Percentiles rank a stretch among this genome's conserved stretches.
phyloP scores from a whole-genome alignment of 495 filamentous ascomycete species.

The Xylaria scruposa region DNA sequence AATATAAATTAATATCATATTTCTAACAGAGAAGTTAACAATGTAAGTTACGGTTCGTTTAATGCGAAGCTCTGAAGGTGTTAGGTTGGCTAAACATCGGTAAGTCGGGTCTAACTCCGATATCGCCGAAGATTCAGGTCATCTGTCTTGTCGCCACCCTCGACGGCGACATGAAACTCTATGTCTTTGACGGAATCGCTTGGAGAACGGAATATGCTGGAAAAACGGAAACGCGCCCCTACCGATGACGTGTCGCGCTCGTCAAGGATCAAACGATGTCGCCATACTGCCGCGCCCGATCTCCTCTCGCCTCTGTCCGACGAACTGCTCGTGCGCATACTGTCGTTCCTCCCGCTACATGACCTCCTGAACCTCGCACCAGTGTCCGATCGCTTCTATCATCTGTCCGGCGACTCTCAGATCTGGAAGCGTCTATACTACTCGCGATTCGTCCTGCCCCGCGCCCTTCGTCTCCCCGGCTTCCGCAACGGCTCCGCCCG shows the following conservation, averaged over 20 bases:
- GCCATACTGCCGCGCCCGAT: conserved; percentile 42
- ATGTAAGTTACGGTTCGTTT: not conserved
- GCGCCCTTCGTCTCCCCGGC: conserved; percentile 77
- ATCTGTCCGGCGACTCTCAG: conserved; percentile 81
- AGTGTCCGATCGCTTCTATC: conserved; percentile 77
- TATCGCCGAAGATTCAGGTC: conserved; percentile 8
- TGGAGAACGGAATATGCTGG: conserved; percentile 26
- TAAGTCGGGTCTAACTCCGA: conserved; percentile 15
- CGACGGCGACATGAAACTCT: not conserved
- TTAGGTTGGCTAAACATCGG: not conserved
- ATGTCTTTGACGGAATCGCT: not conserved
- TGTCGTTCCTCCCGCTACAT: conserved; percentile 73
- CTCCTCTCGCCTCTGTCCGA: conserved; percentile 72
- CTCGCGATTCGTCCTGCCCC: conserved; percentile 83
- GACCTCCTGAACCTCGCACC: conserved; percentile 77
- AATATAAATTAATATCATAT: too few species aligned
- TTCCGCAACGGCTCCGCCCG: conserved; percentile 54
- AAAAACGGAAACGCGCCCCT: conserved; percentile 36
- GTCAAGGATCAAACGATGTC: conserved; percentile 31
- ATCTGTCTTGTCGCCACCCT: not conserved
- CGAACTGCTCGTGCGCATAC: conserved; percentile 84
- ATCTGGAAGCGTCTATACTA: conserved; percentile 94
- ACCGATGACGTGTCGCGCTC: conserved; percentile 30
- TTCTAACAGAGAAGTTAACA: too few species aligned
- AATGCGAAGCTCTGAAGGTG: not conserved